Conservation (phyloP, 495 filamentous ascomycete species). For the Jackrogersella multiformis region DNA sequence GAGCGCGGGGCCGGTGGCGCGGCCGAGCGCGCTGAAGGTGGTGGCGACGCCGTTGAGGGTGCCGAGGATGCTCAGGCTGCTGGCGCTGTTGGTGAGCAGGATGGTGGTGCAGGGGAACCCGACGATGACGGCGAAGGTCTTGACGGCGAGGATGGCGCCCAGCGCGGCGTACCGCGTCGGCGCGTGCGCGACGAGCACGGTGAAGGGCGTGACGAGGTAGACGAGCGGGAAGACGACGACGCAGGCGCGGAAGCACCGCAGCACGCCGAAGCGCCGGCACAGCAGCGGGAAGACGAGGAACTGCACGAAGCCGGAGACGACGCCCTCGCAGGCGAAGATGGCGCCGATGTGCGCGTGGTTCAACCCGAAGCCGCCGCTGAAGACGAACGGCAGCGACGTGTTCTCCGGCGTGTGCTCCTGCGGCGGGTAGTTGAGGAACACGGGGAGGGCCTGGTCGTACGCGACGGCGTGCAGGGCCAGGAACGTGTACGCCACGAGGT, state of each 20-base stretch:
- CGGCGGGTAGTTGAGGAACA: slow-evolving; percentile 79
- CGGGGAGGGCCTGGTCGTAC: slow-evolving; percentile 81
- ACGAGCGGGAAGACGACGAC: slow-evolving; percentile 71
- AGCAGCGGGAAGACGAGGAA: slow-evolving; percentile 80
- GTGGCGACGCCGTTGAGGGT: slow-evolving; percentile 92
- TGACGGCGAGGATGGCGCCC: slow-evolving; percentile 68
- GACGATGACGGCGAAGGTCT: slow-evolving; percentile 77
- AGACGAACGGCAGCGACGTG: slow-evolving; percentile 77
- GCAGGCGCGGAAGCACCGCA: slow-evolving; percentile 71
- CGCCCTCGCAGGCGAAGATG: slow-evolving; percentile 78
- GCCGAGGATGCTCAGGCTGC: slow-evolving; percentile 76
- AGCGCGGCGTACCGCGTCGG: slow-evolving; percentile 57
- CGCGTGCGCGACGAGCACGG: slow-evolving; percentile 64
- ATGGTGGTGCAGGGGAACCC: slow-evolving; percentile 90
- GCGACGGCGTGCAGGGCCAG: slow-evolving; percentile 80
- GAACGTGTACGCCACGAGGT: slow-evolving; percentile 77
- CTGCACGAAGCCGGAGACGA: slow-evolving; percentile 76
- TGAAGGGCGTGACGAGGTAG: slow-evolving; percentile 79
- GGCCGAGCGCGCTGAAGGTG: slow-evolving; percentile 77
- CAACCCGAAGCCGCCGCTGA: slow-evolving; percentile 79
- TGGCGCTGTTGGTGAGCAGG: slow-evolving; percentile 85
- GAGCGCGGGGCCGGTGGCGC: slow-evolving; percentile 78
- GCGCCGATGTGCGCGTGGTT: slow-evolving; percentile 76
- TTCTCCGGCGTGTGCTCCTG: slow-evolving; percentile 61
- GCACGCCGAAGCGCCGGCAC: slow-evolving; percentile 73